phyloP scores from a whole-genome alignment of 2,329 filamentous ascomycete genomes.

The Cercospora sojina region DNA sequence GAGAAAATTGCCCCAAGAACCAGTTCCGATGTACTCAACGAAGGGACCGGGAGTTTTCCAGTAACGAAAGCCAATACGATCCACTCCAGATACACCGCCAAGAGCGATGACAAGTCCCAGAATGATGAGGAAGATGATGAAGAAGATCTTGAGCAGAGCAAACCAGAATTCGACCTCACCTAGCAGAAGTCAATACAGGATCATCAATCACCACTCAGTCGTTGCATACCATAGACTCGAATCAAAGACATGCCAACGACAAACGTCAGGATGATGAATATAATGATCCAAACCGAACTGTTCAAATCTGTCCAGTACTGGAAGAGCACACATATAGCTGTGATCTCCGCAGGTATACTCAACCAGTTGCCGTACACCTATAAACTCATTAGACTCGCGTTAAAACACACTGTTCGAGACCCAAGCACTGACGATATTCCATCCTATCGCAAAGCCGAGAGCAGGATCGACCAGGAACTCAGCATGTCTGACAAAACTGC shows the following conservation, averaged over 20 bases:
- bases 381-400: background rate
- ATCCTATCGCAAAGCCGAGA: slow-evolving; percentile 32
- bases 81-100: slow-evolving; percentile 43
- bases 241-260: slow-evolving; percentile 37
- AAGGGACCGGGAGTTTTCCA: slow-evolving; percentile 48
- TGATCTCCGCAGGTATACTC: slow-evolving; percentile 37
- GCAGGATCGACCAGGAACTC: slow-evolving; percentile 55
- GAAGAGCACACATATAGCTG: slow-evolving; percentile 35
- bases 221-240: slow-evolving; percentile 41
- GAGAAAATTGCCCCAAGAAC: slow-evolving; percentile 43
- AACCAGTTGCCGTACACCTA: slow-evolving; percentile 33
- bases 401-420: background rate
- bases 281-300: slow-evolving; percentile 37
- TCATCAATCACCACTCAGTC: background rate
- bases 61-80: slow-evolving; percentile 48
- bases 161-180: slow-evolving; percentile 50
- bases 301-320: slow-evolving; percentile 38
- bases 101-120: slow-evolving; percentile 47
- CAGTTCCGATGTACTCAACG: slow-evolving; percentile 40
- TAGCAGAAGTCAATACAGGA: background rate
- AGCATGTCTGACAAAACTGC: slow-evolving; percentile 52
- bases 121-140: slow-evolving; percentile 47
- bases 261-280: slow-evolving; percentile 38
- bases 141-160: slow-evolving; percentile 46
- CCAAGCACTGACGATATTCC: slow-evolving; percentile 21